Base-by-base conservation (phyloP, 345 rosid genomes). In the Populus simonii region DNA sequence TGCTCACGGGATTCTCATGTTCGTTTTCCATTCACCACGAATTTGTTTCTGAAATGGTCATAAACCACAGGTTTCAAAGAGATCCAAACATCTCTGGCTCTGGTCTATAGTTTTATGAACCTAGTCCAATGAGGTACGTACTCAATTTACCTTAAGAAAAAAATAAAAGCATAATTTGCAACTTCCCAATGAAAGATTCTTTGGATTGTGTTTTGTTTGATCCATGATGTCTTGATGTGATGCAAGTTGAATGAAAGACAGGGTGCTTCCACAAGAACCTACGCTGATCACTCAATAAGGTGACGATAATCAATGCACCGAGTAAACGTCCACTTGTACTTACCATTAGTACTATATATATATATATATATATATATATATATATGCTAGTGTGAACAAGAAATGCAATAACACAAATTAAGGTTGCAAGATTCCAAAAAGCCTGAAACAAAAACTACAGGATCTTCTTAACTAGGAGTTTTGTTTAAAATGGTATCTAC, bases 381-480 rank as follows among this genome's bases (percentile, higher is more conserved):
- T 41, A 41, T 41, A 11, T 2, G 15, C 0, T 33, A 33, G 25
- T 41, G 53, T 5, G 4, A 41, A 7, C 36, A 16, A 59, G 10
- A 68, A 61, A 7, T 77, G 63, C 20, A 17, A 31, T 3, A 2
- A 4, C 17, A 66, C 53, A 11, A 33, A 13, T 5, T 10, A 16
- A 3, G 11, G 51, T 45, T 31, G 59, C 25, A 71, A 47, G 62
- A 71, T 71, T 31, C 75, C 75, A 45, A 71, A 71, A 41, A 31
- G 33, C 22, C 65, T 8, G 20, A 57, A 57, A 57, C 63, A 9
- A 57, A 57, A 57, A 29, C 15, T 20, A 18, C 16, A 22, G 27
- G 35, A 74, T 74, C 61, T 74, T 13, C 23, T 18, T 6, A 4
- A 15, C 29, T 25, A 15, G 41, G 15, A 2, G n/a, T 3, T 45